Percentiles rank a stretch among this genome's conserved stretches.
phyloP scores from a whole-genome alignment of 345 rosid species.

The Excoecaria cochinchinensis region DNA sequence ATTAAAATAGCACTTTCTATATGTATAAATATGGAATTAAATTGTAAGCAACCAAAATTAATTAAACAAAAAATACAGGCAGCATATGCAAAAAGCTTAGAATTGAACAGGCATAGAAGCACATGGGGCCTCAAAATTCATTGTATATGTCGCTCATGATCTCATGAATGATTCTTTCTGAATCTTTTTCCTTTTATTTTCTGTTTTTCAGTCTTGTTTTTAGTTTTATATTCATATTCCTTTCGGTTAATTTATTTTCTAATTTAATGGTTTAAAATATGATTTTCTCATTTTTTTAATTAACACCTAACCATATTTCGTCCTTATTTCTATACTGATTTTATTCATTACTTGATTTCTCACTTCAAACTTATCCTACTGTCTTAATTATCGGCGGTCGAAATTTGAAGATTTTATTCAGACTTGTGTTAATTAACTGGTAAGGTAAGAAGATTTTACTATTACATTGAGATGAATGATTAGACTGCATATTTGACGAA shows the following conservation, averaged over 20 bases:
- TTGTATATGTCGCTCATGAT: background rate
- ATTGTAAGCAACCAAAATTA: background rate
- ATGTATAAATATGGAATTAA: too few species aligned
- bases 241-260: background rate
- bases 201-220: background rate
- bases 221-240: background rate
- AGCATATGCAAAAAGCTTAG: background rate
- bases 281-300: too few species aligned
- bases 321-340: too few species aligned
- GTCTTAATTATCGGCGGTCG: too few species aligned
- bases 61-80: background rate
- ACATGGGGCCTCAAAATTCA: background rate
- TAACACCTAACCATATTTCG: too few species aligned
- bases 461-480: too few species aligned
- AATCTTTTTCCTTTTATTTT: slow-evolving; percentile 2
- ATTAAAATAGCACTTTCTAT: background rate
- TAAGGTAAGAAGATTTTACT: too few species aligned
- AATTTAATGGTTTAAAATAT: background rate
- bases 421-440: too few species aligned
- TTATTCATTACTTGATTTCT: too few species aligned
- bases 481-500: background rate
- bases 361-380: too few species aligned
- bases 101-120: background rate
- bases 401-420: too few species aligned
- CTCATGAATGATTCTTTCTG: background rate